Percentiles rank a stretch among this genome's conserved stretches.
Evolutionary conservation across 768 basidiomycete genomes (phyloP).

Genomic region (Suillus fuscotomentosus): DNA sequence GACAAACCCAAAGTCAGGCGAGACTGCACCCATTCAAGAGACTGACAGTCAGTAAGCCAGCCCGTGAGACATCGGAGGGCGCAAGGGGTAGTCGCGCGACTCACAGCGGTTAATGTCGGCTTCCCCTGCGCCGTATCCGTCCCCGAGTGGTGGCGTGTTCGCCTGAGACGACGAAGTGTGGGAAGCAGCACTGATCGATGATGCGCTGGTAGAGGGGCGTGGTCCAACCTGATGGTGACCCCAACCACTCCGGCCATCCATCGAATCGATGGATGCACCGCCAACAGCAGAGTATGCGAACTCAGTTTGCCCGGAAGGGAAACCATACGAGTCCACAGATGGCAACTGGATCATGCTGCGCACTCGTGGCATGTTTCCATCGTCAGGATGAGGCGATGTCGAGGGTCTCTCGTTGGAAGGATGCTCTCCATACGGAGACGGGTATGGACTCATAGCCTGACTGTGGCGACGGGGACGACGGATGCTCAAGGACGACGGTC

Average conservation of each 20-base stretch:
- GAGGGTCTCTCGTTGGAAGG: slow-evolving; percentile 58
- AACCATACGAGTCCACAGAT: slow-evolving; percentile 65
- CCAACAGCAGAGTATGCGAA: slow-evolving; percentile 77
- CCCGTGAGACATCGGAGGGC: slow-evolving; percentile 29
- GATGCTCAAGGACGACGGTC: slow-evolving; percentile 58
- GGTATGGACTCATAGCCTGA: slow-evolving; percentile 87
- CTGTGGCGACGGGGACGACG: slow-evolving; percentile 76
- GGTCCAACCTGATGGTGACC: slow-evolving; percentile 35
- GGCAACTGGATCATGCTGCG: slow-evolving; percentile 84
- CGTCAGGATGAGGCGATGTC: slow-evolving; percentile 68
- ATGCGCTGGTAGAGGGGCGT: slow-evolving; percentile 71
- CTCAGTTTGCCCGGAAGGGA: slow-evolving; percentile 67
- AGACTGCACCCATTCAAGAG: slow-evolving; percentile 52
- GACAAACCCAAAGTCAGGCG: slow-evolving; percentile 84
- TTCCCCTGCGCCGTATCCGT: slow-evolving; percentile 63
- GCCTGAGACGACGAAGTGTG: slow-evolving; percentile 80
- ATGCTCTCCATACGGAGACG: slow-evolving; percentile 73
- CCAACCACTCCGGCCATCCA: slow-evolving; percentile 45
- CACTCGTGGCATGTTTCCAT: slow-evolving; percentile 61
- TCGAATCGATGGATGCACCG: slow-evolving; percentile 35
- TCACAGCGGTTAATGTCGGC: slow-evolving; percentile 84
- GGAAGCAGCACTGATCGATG: slow-evolving; percentile 73
- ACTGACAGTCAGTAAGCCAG: slow-evolving; percentile 48
- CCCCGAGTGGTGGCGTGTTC: slow-evolving; percentile 71
- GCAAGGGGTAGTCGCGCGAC: slow-evolving; percentile 34